Conservation (phyloP, 2,329 filamentous ascomycete species). For the Sclerotinia trifoliorum region DNA sequence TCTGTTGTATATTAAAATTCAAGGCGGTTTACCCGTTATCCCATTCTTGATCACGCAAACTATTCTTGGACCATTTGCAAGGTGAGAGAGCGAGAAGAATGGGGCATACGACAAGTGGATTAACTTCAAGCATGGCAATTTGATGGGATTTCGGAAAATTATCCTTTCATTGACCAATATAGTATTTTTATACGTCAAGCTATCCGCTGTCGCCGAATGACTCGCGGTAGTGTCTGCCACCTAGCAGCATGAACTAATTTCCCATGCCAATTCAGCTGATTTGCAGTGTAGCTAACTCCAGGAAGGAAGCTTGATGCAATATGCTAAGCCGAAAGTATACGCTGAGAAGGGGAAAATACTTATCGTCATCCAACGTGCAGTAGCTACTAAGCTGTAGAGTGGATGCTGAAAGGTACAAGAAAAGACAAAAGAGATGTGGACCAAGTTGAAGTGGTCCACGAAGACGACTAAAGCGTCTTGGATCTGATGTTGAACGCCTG, state of each 20-base stretch:
- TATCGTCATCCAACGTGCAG: conserved; percentile 18
- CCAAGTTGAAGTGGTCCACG: conserved; percentile 67
- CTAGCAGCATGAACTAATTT: conserved; percentile 19
- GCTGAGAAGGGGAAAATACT: conserved; percentile 16
- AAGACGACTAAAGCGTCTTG: conserved; percentile 61
- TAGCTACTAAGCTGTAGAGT: conserved; percentile 22
- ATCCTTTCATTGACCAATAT: conserved; percentile 17
- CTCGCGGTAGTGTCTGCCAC: conserved; percentile 18
- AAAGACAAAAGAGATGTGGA: conserved; percentile 44
- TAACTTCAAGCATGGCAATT: conserved; percentile 8
- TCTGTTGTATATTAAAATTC: not conserved
- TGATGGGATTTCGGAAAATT: not conserved
- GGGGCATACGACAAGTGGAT: conserved; percentile 13
- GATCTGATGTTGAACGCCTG: conserved; percentile 74
- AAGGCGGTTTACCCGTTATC: conserved; percentile 8
- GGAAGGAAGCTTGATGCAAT: not conserved
- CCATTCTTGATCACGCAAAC: conserved; percentile 21
- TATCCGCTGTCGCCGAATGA: conserved; percentile 22
- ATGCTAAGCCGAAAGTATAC: not conserved
- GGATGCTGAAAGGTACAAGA: conserved; percentile 24
- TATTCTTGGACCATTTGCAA: conserved; percentile 6
- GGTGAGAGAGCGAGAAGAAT: not conserved
- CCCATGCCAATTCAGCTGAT: not conserved
- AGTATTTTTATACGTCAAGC: conserved; percentile 15
- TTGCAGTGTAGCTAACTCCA: conserved; percentile 10